A percentile compares a stretch with the other conserved stretches of the same genome.
These are phyloP conservation scores for Scedosporium apiospermum DNA, from an alignment of 2,329 filamentous ascomycete genomes.

Conservation along the genomic window DNA sequence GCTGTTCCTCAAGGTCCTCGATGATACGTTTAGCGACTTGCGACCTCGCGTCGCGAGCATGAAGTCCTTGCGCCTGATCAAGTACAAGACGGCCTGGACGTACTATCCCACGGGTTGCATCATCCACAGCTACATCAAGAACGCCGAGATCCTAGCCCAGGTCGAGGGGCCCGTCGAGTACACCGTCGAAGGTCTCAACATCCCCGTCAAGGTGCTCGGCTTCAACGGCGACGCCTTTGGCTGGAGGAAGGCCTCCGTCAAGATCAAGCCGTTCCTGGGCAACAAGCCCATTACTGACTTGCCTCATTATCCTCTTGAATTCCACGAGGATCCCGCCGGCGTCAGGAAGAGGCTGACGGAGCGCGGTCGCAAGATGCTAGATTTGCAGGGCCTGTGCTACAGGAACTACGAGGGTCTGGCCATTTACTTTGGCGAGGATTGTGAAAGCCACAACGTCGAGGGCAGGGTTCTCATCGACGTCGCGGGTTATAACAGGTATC, in stretches of 20 bases:
- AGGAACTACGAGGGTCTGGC: slow-evolving; percentile 31
- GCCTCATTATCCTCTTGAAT: slow-evolving; percentile 25
- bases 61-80: slow-evolving; percentile 25
- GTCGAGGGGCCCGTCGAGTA: slow-evolving; percentile 24
- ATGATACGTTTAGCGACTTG: slow-evolving; percentile 32
- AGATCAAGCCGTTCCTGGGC: slow-evolving; percentile 24
- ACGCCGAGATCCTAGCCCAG: slow-evolving; percentile 31
- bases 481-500: slow-evolving; percentile 31
- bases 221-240: slow-evolving; percentile 31
- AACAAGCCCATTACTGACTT: slow-evolving; percentile 31
- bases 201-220: slow-evolving; percentile 23
- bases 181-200: slow-evolving; percentile 12
- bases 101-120: slow-evolving; percentile 29
- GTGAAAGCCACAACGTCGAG: slow-evolving; percentile 27
- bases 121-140: slow-evolving; percentile 27
- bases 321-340: slow-evolving; percentile 18
- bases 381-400: slow-evolving; percentile 31
- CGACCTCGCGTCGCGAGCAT: slow-evolving; percentile 25
- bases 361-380: slow-evolving; percentile 29
- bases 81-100: slow-evolving; percentile 33
- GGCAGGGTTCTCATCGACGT: slow-evolving; percentile 30
- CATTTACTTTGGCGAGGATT: slow-evolving; percentile 14
- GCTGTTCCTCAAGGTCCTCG: slow-evolving; percentile 29
- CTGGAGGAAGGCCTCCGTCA: slow-evolving; percentile 25
- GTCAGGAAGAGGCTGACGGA: slow-evolving; percentile 19